Base-by-base conservation (phyloP, 352 stramenopile species). In the Globisporangium okanoganense region DNA sequence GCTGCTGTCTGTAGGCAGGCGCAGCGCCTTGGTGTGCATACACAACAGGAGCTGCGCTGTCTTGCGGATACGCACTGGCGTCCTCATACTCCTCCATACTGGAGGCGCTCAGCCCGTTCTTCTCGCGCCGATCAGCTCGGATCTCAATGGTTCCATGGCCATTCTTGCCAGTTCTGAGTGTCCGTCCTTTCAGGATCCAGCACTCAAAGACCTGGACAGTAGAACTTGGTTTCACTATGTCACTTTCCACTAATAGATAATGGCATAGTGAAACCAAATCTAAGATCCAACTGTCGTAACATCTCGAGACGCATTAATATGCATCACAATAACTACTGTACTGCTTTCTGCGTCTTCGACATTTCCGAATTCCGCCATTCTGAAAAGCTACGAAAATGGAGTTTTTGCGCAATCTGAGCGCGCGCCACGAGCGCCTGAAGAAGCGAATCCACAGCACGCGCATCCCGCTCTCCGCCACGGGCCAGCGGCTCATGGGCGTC, bases 401-500 rank as follows among this genome's bases (percentile, higher is more conserved):
- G 54, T 87, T 90, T 50, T 70, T 96, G 25, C 81, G 87, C 51
- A 66, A 75, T 38, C 60, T 97, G 10, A 67, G 80, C 50, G 83
- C 75, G 56, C 82, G 75, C 62, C 92, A 98, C 67, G 82, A 97
- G 71, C 71, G 73, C 24, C 73, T 98, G 47, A 98, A 98, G 87
- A 84, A 96, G 65, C 76, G 81, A 54, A 97, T 98, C 65, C 92
- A 98, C 74, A 76, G 65, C 64, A 95, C 88, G 58, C 85, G 88
- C 48, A 90, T 98, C 51, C 92, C 92, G 41, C 80, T 98, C 25
- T 96, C 88, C 31, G 87, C 84, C 51, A 89, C 81, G 51, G 90
- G 89, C 3, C 88, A 95, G 71, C 76, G 78, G 20, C 55, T 79
- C 43, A 97, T 97, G 90, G 85, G 71, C 1, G 27, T 93, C 49